These are phyloP conservation scores for Boechera divaricarpa DNA, from an alignment of 345 rosid species.

Conservation along the genomic window DNA sequence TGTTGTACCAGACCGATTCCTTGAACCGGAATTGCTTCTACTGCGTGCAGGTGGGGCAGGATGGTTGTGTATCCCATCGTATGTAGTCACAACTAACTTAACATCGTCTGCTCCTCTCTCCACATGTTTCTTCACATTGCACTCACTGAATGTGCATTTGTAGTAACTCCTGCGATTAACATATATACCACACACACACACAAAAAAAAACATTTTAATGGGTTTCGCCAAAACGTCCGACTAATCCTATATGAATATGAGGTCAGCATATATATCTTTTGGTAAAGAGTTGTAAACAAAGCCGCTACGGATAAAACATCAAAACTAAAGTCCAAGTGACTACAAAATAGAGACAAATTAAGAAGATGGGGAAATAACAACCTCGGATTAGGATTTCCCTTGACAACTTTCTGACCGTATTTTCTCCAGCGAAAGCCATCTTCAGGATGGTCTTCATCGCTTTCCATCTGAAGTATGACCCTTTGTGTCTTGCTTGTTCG, in stretches of 20 bases:
- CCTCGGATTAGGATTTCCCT: constrained; percentile 45
- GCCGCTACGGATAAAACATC: too few species aligned
- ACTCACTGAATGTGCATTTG: constrained; percentile 24
- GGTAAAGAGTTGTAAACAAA: too few species aligned
- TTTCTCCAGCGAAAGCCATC: constrained; percentile 46
- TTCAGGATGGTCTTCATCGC: constrained; percentile 21
- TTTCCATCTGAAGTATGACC: constrained; percentile 28
- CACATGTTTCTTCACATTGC: constrained; percentile 41
- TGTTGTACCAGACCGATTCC: constrained; percentile 4
- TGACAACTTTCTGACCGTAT: constrained; percentile 42
- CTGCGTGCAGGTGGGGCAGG: constrained; percentile 11
- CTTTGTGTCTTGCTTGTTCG: constrained; percentile 18
- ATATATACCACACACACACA: not conserved
- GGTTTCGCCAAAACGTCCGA: not conserved
- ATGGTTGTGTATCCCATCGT: constrained; percentile 39
- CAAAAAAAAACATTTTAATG: not conserved
- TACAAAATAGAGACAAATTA: not conserved
- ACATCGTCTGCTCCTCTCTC: constrained; percentile 45
- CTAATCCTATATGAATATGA: too few species aligned
- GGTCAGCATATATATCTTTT: too few species aligned
- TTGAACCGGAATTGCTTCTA: constrained; percentile 3
- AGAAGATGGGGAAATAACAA: constrained; percentile 4
- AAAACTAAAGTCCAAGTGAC: not conserved
- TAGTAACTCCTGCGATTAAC: constrained; percentile 37
- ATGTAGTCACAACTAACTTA: constrained; percentile 15